phyloP scores from a whole-genome alignment of 1,139 yeast species.

The Protomyces inouyei region DNA sequence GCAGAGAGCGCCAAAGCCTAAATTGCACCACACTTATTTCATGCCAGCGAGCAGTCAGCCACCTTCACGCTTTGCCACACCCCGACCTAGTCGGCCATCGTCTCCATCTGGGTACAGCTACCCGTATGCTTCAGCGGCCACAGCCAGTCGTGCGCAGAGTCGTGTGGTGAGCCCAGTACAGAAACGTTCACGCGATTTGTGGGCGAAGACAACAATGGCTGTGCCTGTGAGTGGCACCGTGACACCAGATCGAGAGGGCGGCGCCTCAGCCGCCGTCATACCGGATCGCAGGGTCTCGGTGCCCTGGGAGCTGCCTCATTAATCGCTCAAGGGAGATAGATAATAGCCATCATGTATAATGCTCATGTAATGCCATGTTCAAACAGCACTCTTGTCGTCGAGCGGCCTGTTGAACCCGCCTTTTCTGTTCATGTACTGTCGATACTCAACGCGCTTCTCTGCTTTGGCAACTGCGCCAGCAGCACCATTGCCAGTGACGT shows the following conservation, averaged over 20 bases:
- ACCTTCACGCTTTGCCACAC: neutral
- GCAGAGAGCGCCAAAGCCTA: neutral
- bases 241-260: neutral
- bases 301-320: neutral
- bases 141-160: neutral
- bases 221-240: neutral
- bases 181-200: neutral
- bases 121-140: neutral
- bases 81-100: neutral
- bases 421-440: slow-evolving; percentile 54
- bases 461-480: slow-evolving; percentile 48
- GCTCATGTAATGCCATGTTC: neutral
- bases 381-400: slow-evolving; percentile 2
- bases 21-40: neutral
- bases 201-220: neutral
- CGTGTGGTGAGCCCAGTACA: neutral
- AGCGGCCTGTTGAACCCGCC: slow-evolving; percentile 33
- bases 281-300: neutral
- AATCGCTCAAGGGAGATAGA: too few species aligned
- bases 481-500: slow-evolving; percentile 50
- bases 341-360: too few species aligned
- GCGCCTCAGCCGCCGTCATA: neutral
- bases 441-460: slow-evolving; percentile 45
- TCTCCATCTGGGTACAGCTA: neutral
- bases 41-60: neutral